Percentiles rank a stretch among this genome's conserved stretches.
These are phyloP conservation scores for Xylaria sp. DNA, from an alignment of 2,329 filamentous ascomycete genomes.

Conservation along the genomic window DNA sequence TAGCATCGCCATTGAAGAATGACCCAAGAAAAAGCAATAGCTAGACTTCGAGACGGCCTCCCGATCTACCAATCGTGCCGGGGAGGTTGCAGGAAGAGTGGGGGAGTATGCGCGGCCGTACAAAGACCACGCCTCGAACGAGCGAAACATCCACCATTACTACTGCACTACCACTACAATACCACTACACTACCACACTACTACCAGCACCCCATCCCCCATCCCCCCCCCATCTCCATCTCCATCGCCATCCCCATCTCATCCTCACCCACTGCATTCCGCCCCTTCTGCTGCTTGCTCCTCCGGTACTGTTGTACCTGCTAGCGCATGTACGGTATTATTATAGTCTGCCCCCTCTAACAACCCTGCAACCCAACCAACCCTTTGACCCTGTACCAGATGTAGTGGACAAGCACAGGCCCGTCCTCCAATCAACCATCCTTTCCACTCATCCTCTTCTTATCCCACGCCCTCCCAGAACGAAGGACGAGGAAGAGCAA, in stretches of 20 bases:
- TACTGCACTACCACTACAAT: background rate
- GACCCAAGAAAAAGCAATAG: background rate
- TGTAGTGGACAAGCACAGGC: conserved; percentile 21
- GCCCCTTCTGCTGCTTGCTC: conserved; percentile 13
- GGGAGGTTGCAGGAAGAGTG: conserved; percentile 11
- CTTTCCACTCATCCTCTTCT: conserved; percentile 25
- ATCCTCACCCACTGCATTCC: background rate
- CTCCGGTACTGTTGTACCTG: conserved; percentile 14
- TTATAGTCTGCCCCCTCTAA: conserved; percentile 17
- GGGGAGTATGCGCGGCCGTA: conserved; percentile 21
- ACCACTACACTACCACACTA: background rate
- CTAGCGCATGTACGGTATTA: conserved; percentile 17
- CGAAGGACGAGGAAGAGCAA: conserved; percentile 16
- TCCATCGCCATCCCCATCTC: too few relatives aligned
- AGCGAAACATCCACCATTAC: background rate
- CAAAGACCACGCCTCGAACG: conserved; percentile 19
- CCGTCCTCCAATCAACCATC: conserved; percentile 34
- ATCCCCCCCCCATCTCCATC: too few relatives aligned
- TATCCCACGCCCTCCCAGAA: conserved; percentile 29
- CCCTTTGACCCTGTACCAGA: conserved; percentile 34
- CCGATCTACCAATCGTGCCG: conserved; percentile 10
- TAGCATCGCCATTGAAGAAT: background rate
- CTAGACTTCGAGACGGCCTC: background rate
- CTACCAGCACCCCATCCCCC: too few relatives aligned
- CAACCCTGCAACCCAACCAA: conserved; percentile 33